Percentiles rank a stretch among this genome's conserved stretches.
Evolutionary conservation across 179 eudicot genomes (phyloP).

Genomic region (Silene noctiflora): DNA sequence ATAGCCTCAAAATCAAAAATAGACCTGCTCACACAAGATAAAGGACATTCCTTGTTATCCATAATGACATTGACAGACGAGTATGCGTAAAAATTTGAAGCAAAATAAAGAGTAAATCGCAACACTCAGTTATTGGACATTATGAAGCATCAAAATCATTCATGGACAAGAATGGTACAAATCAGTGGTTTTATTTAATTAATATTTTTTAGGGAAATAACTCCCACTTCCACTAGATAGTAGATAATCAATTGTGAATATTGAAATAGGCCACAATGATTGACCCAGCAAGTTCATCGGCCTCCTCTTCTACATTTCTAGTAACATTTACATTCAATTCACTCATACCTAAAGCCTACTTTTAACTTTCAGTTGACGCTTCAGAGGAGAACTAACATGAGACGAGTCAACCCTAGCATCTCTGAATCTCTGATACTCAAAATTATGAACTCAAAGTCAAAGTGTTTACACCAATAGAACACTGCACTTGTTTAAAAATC

Average conservation of each 20-base stretch:
- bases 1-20: constrained; percentile 85
- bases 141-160: background rate
- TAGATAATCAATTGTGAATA: background rate
- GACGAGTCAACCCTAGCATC: background rate
- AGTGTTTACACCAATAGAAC: background rate
- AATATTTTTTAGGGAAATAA: background rate
- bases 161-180: background rate
- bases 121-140: background rate
- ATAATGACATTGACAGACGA: constrained; percentile 4
- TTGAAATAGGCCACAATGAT: background rate
- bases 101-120: background rate
- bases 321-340: background rate
- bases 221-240: constrained; percentile 1
- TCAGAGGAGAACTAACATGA: background rate
- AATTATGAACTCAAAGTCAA: background rate
- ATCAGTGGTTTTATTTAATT: background rate
- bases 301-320: background rate
- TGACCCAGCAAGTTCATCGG: background rate
- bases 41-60: constrained; percentile 2
- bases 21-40: constrained; percentile 51
- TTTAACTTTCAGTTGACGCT: background rate
- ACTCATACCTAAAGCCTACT: background rate
- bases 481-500: constrained; percentile 1
- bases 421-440: background rate
- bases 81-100: background rate